Base-by-base conservation (phyloP, 768 basidiomycete species). In the Filobasidium floriforme region DNA sequence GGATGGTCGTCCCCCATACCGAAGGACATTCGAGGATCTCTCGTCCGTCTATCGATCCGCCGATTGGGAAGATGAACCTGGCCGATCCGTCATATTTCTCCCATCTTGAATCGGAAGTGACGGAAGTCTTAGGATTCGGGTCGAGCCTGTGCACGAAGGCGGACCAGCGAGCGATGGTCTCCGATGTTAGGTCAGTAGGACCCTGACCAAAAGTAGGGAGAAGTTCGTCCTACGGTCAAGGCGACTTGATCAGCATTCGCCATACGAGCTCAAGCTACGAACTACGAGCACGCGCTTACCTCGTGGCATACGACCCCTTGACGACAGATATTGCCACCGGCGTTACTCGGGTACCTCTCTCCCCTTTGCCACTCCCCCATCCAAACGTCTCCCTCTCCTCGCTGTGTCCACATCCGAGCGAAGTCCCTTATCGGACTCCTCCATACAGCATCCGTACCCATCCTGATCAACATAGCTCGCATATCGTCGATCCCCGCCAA, bases 311-410 rank as follows among this genome's bases (percentile, higher is more conserved):
- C 74, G n/a, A 62, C 44, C 14, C 37, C 24, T 14, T 9, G 28
- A 44, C 76, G 73, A 60, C 73, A 74, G 11, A 65, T 67, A 18
- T 66, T 67, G 7, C 15, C 43, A 12, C 49, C 55, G 2, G n/a
- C 11, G 66, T 75, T 74, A 40, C 29, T 59, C 52, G 65, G 57
- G 66, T 77, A 77, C 41, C 63, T 69, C 6, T 59, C 63, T 0
- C 76, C 76, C 49, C 69, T 61, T 15, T 18, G 63, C 72, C 72
- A 77, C 63, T 77, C 74, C 32, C 72, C 76, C 0, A 75, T 70
- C 73, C 73, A 77, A 9, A 77, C 74, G 22, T 72, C 73, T 14
- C 14, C 22, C 3, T 22, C 46, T 22, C 73, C 74, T 0, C 72
- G 72, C 4, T 11, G 43, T 19, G 29, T 43, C 74, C 74, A 75